phyloP scores from a whole-genome alignment of 108 stramenopile genomes.

The Cyclostephanos invisitatus region DNA sequence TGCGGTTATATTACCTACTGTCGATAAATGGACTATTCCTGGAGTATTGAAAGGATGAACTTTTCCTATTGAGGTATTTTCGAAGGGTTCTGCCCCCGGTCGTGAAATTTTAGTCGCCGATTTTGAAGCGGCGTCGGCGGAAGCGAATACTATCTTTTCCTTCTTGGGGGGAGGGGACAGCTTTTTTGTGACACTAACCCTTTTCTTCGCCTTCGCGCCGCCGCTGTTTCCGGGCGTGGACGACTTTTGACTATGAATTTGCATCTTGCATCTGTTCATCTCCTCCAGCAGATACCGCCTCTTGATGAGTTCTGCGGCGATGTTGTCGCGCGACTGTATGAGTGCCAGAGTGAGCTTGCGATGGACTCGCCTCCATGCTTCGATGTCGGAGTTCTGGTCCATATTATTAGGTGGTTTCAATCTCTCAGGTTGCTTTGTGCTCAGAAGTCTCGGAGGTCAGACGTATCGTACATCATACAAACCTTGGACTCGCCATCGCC shows the following conservation, averaged over 20 bases:
- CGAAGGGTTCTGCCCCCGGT: not conserved
- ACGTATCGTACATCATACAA: no score
- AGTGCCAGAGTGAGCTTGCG: constrained; percentile 56
- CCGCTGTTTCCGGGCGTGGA: constrained; percentile 10
- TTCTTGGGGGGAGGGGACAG: not conserved
- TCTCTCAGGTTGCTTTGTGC: no score
- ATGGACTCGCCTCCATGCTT: constrained; percentile 72
- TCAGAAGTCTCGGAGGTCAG: no score
- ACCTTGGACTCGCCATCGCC: no score
- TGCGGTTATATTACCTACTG: not conserved
- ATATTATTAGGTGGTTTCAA: not conserved
- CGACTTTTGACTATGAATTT: not conserved
- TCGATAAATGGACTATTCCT: not conserved
- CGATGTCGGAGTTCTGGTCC: constrained; percentile 28
- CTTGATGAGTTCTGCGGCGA: constrained; percentile 61
- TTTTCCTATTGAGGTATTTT: not conserved
- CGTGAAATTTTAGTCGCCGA: not conserved
- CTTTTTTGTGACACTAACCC: constrained; percentile 7
- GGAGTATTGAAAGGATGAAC: not conserved
- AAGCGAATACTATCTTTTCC: not conserved
- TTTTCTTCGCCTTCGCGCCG: constrained; percentile 20
- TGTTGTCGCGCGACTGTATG: constrained; percentile 56
- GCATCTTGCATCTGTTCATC: constrained; percentile 44
- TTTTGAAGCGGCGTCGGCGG: not conserved
- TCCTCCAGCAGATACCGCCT: constrained; percentile 72